Conservation (phyloP, 2,329 filamentous ascomycete species). For the Penicillium sp. region DNA sequence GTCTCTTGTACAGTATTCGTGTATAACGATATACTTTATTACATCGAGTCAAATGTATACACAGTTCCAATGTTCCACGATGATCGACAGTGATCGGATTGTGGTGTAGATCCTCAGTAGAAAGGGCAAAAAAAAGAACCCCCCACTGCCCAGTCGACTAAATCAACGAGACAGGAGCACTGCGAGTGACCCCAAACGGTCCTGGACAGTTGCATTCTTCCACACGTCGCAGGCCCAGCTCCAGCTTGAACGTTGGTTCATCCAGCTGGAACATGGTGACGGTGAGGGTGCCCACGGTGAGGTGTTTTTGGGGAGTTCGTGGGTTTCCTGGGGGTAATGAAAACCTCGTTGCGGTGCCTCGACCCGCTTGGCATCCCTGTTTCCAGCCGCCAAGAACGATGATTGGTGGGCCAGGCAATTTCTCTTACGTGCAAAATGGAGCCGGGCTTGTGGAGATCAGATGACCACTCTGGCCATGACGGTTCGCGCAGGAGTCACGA, state of each 20-base stretch:
- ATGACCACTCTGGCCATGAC: conserved; percentile 5
- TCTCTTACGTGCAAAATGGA: conserved; percentile 34
- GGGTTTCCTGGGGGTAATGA: conserved; percentile 23
- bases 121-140: too few relatives aligned
- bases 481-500: background rate
- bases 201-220: too few relatives aligned
- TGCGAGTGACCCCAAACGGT: too few relatives aligned
- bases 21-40: background rate
- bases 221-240: too few relatives aligned
- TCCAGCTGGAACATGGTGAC: too few relatives aligned
- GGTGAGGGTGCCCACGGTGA: conserved; percentile 10
- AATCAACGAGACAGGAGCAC: too few relatives aligned
- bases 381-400: conserved; percentile 7
- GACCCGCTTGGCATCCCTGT: conserved; percentile 9
- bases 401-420: conserved; percentile 29
- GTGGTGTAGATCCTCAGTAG: too few relatives aligned
- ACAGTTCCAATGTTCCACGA: too few relatives aligned
- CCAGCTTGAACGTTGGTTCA: too few relatives aligned
- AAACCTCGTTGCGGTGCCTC: conserved; percentile 16
- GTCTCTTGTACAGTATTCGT: conserved; percentile 4
- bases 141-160: too few relatives aligned
- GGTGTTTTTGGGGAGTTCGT: conserved; percentile 9
- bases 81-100: too few relatives aligned
- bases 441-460: conserved; percentile 7
- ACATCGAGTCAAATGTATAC: too few relatives aligned